Evolutionary conservation across 2,329 filamentous ascomycete genomes (phyloP).

Genomic region (Claviceps quebecensis): DNA sequence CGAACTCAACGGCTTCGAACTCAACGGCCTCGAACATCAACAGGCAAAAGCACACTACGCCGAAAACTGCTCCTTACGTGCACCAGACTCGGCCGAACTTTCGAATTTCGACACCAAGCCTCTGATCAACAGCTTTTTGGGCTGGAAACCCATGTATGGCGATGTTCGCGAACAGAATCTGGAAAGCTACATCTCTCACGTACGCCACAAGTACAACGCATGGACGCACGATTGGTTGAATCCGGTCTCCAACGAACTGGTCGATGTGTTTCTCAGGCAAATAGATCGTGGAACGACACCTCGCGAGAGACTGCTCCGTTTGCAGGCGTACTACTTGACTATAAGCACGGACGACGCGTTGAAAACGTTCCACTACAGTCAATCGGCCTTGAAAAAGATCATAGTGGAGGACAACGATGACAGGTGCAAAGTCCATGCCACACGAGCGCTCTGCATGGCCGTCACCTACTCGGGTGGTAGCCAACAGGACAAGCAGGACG

Average conservation of each 20-base stretch:
- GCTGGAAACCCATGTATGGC: slow-evolving; percentile 63
- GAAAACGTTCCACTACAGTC: slow-evolving; percentile 17
- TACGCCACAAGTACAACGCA: slow-evolving; percentile 33
- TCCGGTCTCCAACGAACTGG: slow-evolving; percentile 41
- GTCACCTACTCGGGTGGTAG: slow-evolving; percentile 64
- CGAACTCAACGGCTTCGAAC: too few species aligned
- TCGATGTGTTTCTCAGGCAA: slow-evolving; percentile 55
- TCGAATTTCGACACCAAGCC: slow-evolving; percentile 43
- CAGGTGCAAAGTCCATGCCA: slow-evolving; percentile 50
- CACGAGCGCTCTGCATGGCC: slow-evolving; percentile 60
- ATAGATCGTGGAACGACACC: slow-evolving; percentile 55
- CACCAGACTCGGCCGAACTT: too few species aligned
- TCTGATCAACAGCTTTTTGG: slow-evolving; percentile 55
- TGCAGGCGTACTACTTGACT: slow-evolving; percentile 60
- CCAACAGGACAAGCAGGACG: slow-evolving; percentile 51
- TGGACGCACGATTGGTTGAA: slow-evolving; percentile 31
- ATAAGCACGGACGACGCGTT: slow-evolving; percentile 51
- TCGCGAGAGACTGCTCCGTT: slow-evolving; percentile 53
- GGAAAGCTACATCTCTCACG: slow-evolving; percentile 26
- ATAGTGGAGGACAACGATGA: slow-evolving; percentile 44
- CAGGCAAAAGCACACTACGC: too few species aligned
- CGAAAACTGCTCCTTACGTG: too few species aligned
- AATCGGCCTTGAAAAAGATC: slow-evolving; percentile 20
- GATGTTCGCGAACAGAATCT: slow-evolving; percentile 47
- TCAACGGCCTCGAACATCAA: too few species aligned